Conservation (phyloP, 129 eudicot genomes). For the Flaveria robusta region DNA sequence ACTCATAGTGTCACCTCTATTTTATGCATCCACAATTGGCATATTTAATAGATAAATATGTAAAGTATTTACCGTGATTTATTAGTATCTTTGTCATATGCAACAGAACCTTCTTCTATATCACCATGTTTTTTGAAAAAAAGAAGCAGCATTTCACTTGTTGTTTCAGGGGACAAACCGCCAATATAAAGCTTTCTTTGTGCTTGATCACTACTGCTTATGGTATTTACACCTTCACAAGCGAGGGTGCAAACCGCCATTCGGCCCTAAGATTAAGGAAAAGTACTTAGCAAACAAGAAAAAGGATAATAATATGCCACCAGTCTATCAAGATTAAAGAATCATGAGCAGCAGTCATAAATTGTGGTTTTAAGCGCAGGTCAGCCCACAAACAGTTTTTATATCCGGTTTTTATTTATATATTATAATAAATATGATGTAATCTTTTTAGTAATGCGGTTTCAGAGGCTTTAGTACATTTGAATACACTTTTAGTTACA, state of each 20-base stretch:
- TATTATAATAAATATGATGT: background rate
- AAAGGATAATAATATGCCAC: background rate
- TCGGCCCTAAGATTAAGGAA: constrained; percentile 50
- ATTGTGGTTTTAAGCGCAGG: background rate
- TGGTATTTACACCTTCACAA: constrained; percentile 59
- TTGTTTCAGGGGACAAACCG: constrained; percentile 65
- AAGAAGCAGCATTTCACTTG: constrained; percentile 60
- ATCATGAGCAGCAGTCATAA: background rate
- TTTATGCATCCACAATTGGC: background rate
- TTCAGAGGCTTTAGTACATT: background rate
- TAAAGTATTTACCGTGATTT: constrained; percentile 51
- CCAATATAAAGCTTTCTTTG: constrained; percentile 75
- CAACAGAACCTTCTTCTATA: constrained; percentile 80
- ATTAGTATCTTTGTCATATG: constrained; percentile 71
- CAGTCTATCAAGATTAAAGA: background rate
- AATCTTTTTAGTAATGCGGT: background rate
- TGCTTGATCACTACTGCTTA: constrained; percentile 54
- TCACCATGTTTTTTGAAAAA: constrained; percentile 63
- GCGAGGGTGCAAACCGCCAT: constrained; percentile 78
- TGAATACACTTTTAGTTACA: background rate
- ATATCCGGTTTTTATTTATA: background rate
- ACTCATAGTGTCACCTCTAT: background rate
- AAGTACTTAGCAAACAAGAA: background rate
- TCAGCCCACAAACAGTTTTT: background rate
- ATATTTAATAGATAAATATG: background rate